Percentiles rank a stretch among this genome's conserved stretches.
Conservation (phyloP, 2,329 filamentous ascomycete species). For the Aspergillus sp. region DNA sequence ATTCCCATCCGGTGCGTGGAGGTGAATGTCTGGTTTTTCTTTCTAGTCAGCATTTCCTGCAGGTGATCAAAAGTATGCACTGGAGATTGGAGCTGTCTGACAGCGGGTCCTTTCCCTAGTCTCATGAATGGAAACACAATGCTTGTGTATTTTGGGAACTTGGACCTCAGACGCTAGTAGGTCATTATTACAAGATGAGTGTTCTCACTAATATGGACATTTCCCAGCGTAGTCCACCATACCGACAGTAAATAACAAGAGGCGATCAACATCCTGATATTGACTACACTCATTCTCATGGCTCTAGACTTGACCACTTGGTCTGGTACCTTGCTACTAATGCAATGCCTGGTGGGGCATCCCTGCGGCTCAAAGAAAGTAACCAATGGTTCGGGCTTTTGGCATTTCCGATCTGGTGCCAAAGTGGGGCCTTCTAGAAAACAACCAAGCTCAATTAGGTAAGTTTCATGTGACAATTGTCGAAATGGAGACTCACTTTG, state of each 20-base stretch:
- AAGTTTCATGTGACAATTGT: neutral
- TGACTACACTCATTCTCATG: neutral
- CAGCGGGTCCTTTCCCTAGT: neutral
- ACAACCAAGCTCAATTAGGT: neutral
- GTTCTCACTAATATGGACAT: neutral
- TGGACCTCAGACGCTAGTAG: neutral
- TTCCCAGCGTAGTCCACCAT: neutral
- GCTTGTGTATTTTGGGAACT: neutral
- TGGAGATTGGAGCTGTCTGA: neutral
- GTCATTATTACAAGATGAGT: neutral
- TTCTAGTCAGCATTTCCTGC: neutral
- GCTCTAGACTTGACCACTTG: no score
- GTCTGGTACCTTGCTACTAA: neutral
- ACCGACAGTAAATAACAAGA: neutral
- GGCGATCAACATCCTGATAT: neutral
- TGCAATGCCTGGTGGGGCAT: neutral
- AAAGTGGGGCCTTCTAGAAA: neutral
- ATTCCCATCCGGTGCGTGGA: constrained; percentile 3
- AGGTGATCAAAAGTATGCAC: neutral
- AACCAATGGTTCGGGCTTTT: neutral
- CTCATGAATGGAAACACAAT: neutral
- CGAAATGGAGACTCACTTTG: neutral
- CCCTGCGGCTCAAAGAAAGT: neutral
- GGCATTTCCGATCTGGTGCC: neutral
- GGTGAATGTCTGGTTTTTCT: neutral